These are phyloP conservation scores for Ustilago tritici DNA, from an alignment of 1,284 basidiomycete species.

Conservation along the genomic window DNA sequence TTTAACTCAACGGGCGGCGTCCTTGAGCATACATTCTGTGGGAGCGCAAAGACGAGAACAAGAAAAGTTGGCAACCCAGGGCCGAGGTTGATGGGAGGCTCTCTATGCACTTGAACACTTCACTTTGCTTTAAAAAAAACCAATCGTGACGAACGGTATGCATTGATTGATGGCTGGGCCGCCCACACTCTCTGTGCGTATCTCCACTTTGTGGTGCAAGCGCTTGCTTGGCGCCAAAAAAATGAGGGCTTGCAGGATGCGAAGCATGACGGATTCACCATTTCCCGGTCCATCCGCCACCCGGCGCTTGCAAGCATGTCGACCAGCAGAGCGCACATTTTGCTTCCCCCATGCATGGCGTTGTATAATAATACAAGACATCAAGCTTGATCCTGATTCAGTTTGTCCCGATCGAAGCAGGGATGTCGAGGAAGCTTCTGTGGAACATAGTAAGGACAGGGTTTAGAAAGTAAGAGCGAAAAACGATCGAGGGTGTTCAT, in stretches of 20 bases:
- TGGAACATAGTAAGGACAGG: neutral
- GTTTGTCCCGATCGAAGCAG: neutral
- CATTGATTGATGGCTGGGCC: conserved; percentile 5
- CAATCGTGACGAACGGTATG: conserved; percentile 7
- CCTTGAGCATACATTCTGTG: conserved; percentile 4
- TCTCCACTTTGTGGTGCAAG: conserved; percentile 3
- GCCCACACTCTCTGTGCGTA: neutral
- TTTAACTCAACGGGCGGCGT: conserved; percentile 5
- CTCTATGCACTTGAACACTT: neutral
- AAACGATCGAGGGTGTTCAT: neutral
- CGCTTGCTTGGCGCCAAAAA: neutral
- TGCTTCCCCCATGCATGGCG: neutral
- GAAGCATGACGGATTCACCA: neutral
- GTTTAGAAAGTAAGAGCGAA: neutral
- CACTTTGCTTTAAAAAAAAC: conserved; percentile 2
- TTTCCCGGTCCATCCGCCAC: conserved; percentile 4
- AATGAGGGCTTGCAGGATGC: conserved; percentile 1
- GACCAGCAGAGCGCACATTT: neutral
- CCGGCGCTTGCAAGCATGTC: neutral
- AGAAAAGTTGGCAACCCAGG: conserved; percentile 11
- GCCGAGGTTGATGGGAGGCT: conserved; percentile 1
- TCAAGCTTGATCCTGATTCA: conserved; percentile 3
- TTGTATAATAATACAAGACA: neutral
- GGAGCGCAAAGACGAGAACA: neutral
- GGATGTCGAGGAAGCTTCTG: neutral